phyloP scores from a whole-genome alignment of 352 stramenopile species.

The Phytophthora pisi region DNA sequence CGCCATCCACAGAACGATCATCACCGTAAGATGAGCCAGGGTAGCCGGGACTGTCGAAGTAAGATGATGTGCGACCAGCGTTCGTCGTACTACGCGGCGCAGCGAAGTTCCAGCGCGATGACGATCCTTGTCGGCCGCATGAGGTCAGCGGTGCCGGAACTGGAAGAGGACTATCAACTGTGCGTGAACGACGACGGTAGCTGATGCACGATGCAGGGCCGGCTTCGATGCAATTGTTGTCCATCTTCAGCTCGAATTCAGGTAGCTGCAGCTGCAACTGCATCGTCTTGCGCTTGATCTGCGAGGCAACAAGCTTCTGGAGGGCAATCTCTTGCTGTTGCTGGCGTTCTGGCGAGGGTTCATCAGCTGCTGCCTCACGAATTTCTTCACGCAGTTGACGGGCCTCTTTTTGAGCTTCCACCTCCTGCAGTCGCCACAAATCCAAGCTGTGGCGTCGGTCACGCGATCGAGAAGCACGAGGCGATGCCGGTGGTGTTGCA shows the following conservation, averaged over 20 bases:
- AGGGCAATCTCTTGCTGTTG: slow-evolving; percentile 76
- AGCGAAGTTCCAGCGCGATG: slow-evolving; percentile 33
- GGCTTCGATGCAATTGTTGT: slow-evolving; percentile 38
- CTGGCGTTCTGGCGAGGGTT: slow-evolving; percentile 73
- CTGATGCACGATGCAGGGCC: slow-evolving; percentile 32
- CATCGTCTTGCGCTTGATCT: slow-evolving; percentile 69
- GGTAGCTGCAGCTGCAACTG: slow-evolving; percentile 51
- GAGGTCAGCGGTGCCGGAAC: slow-evolving; percentile 27
- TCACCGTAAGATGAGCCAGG: slow-evolving; percentile 36
- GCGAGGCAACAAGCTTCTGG: slow-evolving; percentile 64
- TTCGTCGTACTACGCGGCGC: slow-evolving; percentile 28
- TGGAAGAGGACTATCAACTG: slow-evolving; percentile 26
- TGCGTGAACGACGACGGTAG: slow-evolving; percentile 24
- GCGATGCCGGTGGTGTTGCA: slow-evolving; percentile 32
- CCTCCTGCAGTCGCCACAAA: slow-evolving; percentile 55
- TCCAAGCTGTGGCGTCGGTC: slow-evolving; percentile 58
- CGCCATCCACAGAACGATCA: slow-evolving; percentile 32
- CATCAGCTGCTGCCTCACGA: slow-evolving; percentile 51
- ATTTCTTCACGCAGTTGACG: slow-evolving; percentile 60
- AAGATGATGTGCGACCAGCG: slow-evolving; percentile 22
- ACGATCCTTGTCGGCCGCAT: slow-evolving; percentile 24
- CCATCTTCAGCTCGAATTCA: slow-evolving; percentile 42
- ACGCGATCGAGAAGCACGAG: slow-evolving; percentile 33
- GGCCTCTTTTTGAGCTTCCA: slow-evolving; percentile 47
- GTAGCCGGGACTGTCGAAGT: slow-evolving; percentile 32